phyloP scores from a whole-genome alignment of 1,284 basidiomycete species.

The Bjerkandera adusta region DNA sequence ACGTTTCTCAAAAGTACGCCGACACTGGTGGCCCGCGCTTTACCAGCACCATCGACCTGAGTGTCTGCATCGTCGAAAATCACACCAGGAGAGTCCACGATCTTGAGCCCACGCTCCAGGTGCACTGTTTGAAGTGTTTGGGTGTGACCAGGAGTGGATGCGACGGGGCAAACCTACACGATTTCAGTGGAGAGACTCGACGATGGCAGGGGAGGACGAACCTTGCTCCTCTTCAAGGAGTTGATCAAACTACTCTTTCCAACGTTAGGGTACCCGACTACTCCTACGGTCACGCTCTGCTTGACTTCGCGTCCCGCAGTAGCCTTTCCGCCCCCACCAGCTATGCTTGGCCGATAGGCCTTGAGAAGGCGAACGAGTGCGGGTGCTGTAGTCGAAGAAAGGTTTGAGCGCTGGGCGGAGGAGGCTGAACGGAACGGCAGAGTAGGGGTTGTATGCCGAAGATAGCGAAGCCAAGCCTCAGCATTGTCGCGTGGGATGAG shows the following conservation, averaged over 20 bases:
- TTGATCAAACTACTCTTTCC: constrained; percentile 97
- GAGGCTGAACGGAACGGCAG: constrained; percentile 92
- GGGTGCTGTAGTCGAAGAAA: constrained; percentile 77
- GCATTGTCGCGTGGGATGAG: constrained; percentile 89
- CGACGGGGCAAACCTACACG: constrained; percentile 83
- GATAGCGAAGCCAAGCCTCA: constrained; percentile 86
- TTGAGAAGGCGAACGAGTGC: constrained; percentile 88
- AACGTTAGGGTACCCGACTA: constrained; percentile 97
- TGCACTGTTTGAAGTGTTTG: constrained; percentile 93
- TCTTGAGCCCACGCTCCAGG: constrained; percentile 88
- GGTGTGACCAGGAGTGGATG: constrained; percentile 93
- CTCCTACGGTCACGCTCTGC: constrained; percentile 83
- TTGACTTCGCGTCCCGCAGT: constrained; percentile 9
- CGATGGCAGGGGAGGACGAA: constrained; percentile 42
- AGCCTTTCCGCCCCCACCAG: constrained; percentile 22
- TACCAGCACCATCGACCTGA: constrained; percentile 40
- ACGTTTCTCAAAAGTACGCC: constrained; percentile 86
- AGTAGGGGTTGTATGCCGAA: constrained; percentile 90
- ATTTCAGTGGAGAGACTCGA: constrained; percentile 41
- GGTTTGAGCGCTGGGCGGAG: constrained; percentile 75
- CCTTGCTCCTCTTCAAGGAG: constrained; percentile 87
- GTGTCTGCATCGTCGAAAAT: constrained; percentile 80
- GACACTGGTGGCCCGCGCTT: constrained; percentile 48
- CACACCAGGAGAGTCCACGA: constrained; percentile 96
- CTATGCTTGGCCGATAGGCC: constrained; percentile 78